phyloP scores from a whole-genome alignment of 148 eudicot genomes.

The Rhododendron henanense region DNA sequence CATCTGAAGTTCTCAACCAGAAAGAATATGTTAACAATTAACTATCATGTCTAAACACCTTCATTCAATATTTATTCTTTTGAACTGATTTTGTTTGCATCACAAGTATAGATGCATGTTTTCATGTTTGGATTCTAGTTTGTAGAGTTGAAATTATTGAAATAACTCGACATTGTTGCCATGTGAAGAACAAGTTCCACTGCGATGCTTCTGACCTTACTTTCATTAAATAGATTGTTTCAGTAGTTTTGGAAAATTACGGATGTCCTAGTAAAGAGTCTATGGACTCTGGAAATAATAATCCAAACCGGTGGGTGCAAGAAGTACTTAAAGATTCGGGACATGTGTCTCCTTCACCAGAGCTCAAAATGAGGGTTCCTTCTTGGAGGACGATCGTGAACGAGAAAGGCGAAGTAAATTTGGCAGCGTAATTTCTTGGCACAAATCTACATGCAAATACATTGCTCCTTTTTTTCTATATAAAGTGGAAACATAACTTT shows the following conservation, averaged over 20 bases:
- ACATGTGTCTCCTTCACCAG: conserved; percentile 41
- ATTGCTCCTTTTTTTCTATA: neutral
- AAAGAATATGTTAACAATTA: neutral
- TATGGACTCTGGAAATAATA: conserved; percentile 18
- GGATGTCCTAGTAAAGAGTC: conserved; percentile 37
- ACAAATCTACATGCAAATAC: neutral
- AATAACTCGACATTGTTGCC: neutral
- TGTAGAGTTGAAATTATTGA: neutral
- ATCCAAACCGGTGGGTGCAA: conserved; percentile 48
- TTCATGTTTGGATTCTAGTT: neutral
- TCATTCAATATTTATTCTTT: neutral
- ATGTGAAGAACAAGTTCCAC: neutral
- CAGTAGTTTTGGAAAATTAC: conserved; percentile 82
- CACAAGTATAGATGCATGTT: neutral
- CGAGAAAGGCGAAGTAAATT: conserved; percentile 67
- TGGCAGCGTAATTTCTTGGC: conserved; percentile 51
- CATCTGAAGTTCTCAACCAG: neutral
- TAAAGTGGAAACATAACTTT: neutral
- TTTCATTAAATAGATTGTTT: conserved; percentile 54
- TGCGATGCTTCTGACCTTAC: neutral
- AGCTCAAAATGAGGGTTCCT: conserved; percentile 41
- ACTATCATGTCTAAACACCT: neutral
- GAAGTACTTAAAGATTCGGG: conserved; percentile 59
- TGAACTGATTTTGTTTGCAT: neutral
- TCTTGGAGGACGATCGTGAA: conserved; percentile 74